These are phyloP conservation scores for Crucibulum laeve DNA, from an alignment of 768 basidiomycete species.

Conservation along the genomic window DNA sequence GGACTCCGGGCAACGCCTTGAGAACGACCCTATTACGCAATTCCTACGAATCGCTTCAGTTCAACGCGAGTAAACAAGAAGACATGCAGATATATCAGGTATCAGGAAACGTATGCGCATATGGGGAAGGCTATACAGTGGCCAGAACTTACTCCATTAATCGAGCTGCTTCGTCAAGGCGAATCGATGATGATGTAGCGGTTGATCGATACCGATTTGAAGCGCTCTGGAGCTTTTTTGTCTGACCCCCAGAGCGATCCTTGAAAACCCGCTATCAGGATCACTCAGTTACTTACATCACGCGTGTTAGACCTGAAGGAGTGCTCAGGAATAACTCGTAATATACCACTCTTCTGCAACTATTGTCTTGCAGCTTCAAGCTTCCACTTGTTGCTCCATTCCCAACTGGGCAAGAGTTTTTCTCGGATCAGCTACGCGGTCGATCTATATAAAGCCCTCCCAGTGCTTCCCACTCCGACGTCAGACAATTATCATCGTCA, in stretches of 20 bases:
- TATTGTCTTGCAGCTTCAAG: neutral
- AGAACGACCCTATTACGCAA: too few species aligned
- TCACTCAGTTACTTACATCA: neutral
- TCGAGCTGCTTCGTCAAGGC: neutral
- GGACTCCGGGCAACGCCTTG: too few species aligned
- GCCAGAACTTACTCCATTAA: neutral
- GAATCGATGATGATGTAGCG: neutral
- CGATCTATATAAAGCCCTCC: neutral
- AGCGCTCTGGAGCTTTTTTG: neutral
- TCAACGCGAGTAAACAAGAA: neutral
- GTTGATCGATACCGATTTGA: neutral
- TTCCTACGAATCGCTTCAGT: too few species aligned
- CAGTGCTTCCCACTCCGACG: too few species aligned
- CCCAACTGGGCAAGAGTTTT: too few species aligned
- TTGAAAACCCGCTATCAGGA: too few species aligned
- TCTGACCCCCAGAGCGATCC: neutral
- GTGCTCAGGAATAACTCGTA: neutral
- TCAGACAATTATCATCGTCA: neutral
- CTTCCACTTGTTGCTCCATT: too few species aligned
- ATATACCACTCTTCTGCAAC: neutral
- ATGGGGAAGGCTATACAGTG: neutral
- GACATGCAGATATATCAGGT: neutral
- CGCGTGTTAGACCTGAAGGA: neutral
- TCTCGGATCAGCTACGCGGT: neutral
- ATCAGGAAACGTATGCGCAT: neutral